phyloP scores from a whole-genome alignment of 305 asterid genomes.

The Solanum hybrid region DNA sequence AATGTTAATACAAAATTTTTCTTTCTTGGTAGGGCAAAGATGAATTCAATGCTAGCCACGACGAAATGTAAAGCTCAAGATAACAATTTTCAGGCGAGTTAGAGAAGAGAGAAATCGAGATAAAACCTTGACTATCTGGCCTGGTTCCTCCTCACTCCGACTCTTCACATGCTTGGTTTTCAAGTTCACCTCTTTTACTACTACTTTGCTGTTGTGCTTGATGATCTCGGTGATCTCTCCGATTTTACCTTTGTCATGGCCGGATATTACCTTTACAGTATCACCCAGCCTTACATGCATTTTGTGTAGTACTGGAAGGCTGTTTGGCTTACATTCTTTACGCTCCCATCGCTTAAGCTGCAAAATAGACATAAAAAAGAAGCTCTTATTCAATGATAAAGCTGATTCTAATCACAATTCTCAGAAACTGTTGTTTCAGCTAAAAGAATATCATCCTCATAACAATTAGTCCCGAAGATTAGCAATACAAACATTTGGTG shows the following conservation, averaged over 20 bases:
- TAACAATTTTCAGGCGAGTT: background rate
- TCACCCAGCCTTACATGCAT: slow-evolving; percentile 96
- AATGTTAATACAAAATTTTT: background rate
- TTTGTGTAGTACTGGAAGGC: slow-evolving; percentile 79
- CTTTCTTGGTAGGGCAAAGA: background rate
- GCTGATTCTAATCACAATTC: background rate
- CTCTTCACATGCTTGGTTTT: slow-evolving; percentile 93
- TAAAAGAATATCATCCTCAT: background rate
- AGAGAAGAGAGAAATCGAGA: slow-evolving; percentile 7
- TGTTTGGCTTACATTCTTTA: slow-evolving; percentile 92
- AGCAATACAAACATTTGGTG: background rate
- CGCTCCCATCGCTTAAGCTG: slow-evolving; percentile 92
- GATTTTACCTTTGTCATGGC: slow-evolving; percentile 78
- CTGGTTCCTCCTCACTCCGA: slow-evolving; percentile 68
- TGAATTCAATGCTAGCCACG: background rate
- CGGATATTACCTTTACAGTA: slow-evolving; percentile 80
- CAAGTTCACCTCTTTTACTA: slow-evolving; percentile 70
- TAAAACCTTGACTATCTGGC: slow-evolving; percentile 76
- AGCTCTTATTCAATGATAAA: background rate
- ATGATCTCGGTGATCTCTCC: slow-evolving; percentile 69
- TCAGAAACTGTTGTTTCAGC: background rate
- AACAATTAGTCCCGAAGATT: background rate
- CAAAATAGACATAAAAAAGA: background rate
- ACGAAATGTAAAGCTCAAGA: background rate
- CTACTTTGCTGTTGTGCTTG: slow-evolving; percentile 63